These are phyloP conservation scores for Didymella arachidicola DNA, from an alignment of 2,329 filamentous ascomycete species.

Conservation along the genomic window DNA sequence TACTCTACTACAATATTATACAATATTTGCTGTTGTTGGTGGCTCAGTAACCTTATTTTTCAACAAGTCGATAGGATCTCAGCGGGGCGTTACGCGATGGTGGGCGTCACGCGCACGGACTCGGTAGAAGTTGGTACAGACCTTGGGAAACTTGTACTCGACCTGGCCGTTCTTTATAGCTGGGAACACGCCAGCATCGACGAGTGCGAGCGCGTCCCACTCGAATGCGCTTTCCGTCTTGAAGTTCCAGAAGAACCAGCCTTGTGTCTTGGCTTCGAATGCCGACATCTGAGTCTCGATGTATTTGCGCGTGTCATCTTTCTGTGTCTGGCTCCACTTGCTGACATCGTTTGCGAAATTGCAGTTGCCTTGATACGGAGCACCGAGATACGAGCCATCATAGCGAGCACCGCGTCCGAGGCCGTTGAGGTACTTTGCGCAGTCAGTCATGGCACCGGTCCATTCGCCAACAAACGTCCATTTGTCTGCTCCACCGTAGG, in stretches of 20 bases:
- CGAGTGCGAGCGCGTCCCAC: conserved; percentile 61
- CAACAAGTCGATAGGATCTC: too few relatives aligned
- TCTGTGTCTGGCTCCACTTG: conserved; percentile 56
- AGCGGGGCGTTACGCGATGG: too few relatives aligned
- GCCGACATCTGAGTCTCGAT: conserved; percentile 64
- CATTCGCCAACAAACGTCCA: conserved; percentile 73
- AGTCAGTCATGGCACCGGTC: conserved; percentile 72
- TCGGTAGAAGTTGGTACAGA: conserved; percentile 29
- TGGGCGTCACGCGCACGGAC: too few relatives aligned
- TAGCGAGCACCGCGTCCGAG: conserved; percentile 67
- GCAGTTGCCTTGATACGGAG: conserved; percentile 63
- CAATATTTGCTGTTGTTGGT: too few relatives aligned
- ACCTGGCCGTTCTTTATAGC: conserved; percentile 29
- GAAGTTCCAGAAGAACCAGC: conserved; percentile 66
- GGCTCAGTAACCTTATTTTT: too few relatives aligned
- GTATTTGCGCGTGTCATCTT: conserved; percentile 59
- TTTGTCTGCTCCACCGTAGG: conserved; percentile 65
- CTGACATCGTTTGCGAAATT: conserved; percentile 58
- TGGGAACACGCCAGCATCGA: conserved; percentile 62
- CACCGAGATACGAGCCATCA: conserved; percentile 62
- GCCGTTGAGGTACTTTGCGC: conserved; percentile 62
- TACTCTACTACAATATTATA: too few relatives aligned
- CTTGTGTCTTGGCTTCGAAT: conserved; percentile 60
- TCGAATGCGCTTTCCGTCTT: conserved; percentile 63
- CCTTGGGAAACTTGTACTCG: conserved; percentile 31